phyloP scores from a whole-genome alignment of 129 eudicot genomes.

The Escallonia rubra region DNA sequence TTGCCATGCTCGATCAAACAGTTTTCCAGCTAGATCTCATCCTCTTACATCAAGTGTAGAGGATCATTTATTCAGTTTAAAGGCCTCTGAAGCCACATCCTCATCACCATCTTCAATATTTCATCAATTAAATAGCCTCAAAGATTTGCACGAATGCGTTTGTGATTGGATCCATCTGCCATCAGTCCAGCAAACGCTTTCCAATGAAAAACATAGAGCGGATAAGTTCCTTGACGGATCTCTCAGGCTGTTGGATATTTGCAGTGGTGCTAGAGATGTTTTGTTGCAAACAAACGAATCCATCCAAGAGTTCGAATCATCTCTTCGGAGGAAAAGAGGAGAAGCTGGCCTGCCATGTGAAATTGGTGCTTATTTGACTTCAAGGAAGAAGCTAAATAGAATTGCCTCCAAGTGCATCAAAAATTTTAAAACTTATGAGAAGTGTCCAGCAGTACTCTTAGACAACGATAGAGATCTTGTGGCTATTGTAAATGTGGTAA shows the following conservation, averaged over 20 bases:
- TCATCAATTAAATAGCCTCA: neutral
- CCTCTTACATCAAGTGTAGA: conserved; percentile 4
- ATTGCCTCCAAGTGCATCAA: conserved; percentile 16
- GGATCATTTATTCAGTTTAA: conserved; percentile 2
- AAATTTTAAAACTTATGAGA: neutral
- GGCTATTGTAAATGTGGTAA: neutral
- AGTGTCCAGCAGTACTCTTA: no score
- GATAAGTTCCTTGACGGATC: conserved; percentile 21
- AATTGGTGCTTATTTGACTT: conserved; percentile 6
- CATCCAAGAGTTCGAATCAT: conserved; percentile 17
- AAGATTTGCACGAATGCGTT: conserved; percentile 2
- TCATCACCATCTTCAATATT: neutral
- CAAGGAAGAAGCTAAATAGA: conserved; percentile 21
- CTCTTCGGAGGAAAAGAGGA: conserved; percentile 20
- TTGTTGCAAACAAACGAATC: conserved; percentile 10
- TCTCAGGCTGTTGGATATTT: conserved; percentile 18
- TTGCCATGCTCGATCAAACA: conserved; percentile 7
- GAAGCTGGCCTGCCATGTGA: neutral
- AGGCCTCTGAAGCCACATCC: conserved; percentile 6
- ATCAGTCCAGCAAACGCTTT: neutral
- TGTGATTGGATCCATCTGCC: neutral
- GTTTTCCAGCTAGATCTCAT: conserved; percentile 17
- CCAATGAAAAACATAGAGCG: neutral
- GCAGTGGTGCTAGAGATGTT: conserved; percentile 10
- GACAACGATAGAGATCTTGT: neutral